Evolutionary conservation across 345 rosid species (phyloP).

Genomic region (Anastatica hierochuntica): DNA sequence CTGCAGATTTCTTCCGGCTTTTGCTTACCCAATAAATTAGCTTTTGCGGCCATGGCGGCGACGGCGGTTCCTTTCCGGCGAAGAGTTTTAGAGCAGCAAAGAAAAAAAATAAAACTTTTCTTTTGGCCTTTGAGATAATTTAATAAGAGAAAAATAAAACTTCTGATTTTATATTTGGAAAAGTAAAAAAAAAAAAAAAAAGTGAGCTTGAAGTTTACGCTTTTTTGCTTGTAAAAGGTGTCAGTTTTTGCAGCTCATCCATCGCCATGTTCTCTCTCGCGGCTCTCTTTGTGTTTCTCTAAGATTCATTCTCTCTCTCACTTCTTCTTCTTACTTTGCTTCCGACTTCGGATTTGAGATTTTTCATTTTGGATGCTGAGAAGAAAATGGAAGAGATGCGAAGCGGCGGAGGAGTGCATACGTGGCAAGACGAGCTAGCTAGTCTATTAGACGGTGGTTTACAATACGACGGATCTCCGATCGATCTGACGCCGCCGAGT

Average conservation of each 20-base stretch:
- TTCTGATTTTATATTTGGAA: neutral
- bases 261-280: neutral
- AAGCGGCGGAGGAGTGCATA: slow-evolving; percentile 32
- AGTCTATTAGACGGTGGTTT: slow-evolving; percentile 46
- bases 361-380: too few relatives aligned
- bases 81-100: neutral
- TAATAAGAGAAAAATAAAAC: too few relatives aligned
- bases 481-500: slow-evolving; percentile 20
- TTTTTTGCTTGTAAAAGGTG: slow-evolving; percentile 7
- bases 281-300: neutral
- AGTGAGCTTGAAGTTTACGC: slow-evolving; percentile 30
- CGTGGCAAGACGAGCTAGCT: slow-evolving; percentile 74
- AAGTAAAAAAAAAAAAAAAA: neutral
- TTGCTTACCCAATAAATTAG: too few relatives aligned
- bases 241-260: neutral
- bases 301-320: neutral
- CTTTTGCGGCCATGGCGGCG: too few relatives aligned
- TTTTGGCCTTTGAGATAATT: neutral
- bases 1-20: too few relatives aligned
- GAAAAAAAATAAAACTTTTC: slow-evolving; percentile 2
- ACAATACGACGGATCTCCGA: slow-evolving; percentile 35
- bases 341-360: slow-evolving; percentile 7
- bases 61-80: too few relatives aligned
- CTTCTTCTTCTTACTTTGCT: too few relatives aligned
- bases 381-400: slow-evolving; percentile 67